These are phyloP conservation scores for Perkinsus olseni DNA, from an alignment of 169 alveolate genomes.

Conservation along the genomic window DNA sequence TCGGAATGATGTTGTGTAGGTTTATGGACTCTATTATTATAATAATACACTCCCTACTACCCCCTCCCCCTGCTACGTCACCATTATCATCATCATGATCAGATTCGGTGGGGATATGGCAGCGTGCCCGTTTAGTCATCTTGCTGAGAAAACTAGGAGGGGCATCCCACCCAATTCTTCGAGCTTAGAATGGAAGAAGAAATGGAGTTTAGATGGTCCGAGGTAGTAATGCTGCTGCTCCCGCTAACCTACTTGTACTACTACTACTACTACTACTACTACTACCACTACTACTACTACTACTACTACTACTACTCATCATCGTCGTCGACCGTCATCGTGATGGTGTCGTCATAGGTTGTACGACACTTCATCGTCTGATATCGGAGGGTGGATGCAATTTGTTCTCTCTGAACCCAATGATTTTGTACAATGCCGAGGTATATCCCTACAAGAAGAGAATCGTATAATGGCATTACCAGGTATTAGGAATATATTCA, in stretches of 20 bases:
- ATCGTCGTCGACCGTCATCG: no score
- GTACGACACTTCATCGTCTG: neutral
- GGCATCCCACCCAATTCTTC: neutral
- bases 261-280: neutral
- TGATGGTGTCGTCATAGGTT: neutral
- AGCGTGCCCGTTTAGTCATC: neutral
- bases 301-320: no score
- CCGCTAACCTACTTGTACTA: no score
- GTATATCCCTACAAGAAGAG: neutral
- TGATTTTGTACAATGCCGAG: neutral
- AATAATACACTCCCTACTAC: no score
- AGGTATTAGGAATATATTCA: neutral
- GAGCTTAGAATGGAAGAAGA: neutral
- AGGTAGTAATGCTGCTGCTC: no score
- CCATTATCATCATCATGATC: neutral
- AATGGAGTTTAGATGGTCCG: neutral
- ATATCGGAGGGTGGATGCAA: neutral
- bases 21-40: no score
- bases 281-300: neutral
- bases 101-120: neutral
- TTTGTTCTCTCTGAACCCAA: neutral
- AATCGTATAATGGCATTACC: neutral
- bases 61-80: neutral
- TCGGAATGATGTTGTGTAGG: neutral
- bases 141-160: neutral